Evolutionary conservation across 345 rosid species (phyloP), one percentile per base, ranked within the genome.

Genomic region (Gossypium herbaceum): DNA sequence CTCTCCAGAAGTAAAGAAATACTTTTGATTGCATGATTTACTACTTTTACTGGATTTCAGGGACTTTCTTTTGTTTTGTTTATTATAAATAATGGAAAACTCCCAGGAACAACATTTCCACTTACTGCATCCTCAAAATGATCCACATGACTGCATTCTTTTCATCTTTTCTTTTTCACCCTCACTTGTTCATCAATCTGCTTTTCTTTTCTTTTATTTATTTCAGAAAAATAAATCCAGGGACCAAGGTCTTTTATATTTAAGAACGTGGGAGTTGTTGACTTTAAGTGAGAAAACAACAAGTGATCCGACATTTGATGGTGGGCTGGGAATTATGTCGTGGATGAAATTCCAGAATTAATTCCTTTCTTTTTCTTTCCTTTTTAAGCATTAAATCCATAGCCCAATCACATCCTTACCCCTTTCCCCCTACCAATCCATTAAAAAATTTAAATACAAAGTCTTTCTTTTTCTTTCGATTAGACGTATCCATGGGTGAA

Each of bases 301-400:
- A 45, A 29, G 74, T 75, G 85, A 77, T 58, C 84, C 87, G 88
- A 86, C 90, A 86, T 48, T 47, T 76, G 12, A 41, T 85, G 84
- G 86, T 83, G 92, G 68, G 50, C 4, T 22, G 39, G 61, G 50
- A 76, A 68, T 47, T 3, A 47, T 45, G 71, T n/a, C 64, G 79
- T 56, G 82, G 80, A 80, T 77, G 69, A 63, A 78, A 79, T 80
- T 83, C 83, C 82, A 72, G 75, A 73, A 79, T 87, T 82, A 78
- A 7, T 60, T 25, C 1, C 17, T 59, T 72, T 73, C 59, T 72
- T 57, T 2, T 54, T 2, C 71, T 73, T 81, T 61, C 73, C 75
- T 79, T 57, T 57, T 22, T 6, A 55, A n/a, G 8, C 59, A 54
- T 5, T 5, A 34, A 34, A 34, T 34, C 41, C 41, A 5, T 34